Evolutionary conservation across 2,329 filamentous ascomycete species (phyloP).

Genomic region (Aquanectria penicillioides): DNA sequence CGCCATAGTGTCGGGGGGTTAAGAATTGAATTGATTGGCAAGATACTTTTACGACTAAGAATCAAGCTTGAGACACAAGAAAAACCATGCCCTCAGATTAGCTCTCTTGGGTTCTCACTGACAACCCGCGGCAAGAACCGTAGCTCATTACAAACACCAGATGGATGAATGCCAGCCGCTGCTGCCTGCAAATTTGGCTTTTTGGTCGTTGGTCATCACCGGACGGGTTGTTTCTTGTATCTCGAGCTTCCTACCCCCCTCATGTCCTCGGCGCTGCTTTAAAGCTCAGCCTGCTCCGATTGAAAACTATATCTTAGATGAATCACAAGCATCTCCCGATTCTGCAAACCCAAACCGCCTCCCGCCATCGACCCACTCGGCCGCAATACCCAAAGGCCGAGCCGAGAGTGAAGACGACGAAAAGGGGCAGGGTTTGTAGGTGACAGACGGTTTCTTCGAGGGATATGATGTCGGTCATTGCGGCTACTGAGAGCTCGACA

Average conservation of each 20-base stretch:
- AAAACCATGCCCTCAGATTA: conserved; percentile 61
- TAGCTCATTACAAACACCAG: conserved; percentile 16
- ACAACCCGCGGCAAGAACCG: conserved; percentile 51
- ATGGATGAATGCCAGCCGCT: conserved; percentile 40
- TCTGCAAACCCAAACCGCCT: neutral
- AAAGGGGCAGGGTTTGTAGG: neutral
- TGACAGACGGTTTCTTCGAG: conserved; percentile 32
- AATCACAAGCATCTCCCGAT: conserved; percentile 42
- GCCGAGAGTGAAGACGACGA: neutral
- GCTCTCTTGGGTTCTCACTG: conserved; percentile 65
- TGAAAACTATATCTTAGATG: conserved; percentile 60
- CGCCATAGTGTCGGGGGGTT: no score
- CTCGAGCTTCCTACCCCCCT: conserved; percentile 1
- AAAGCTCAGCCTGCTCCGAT: conserved; percentile 57
- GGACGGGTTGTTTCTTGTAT: conserved; percentile 44
- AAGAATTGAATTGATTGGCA: no score
- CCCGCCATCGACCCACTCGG: no score
- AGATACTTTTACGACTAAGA: neutral
- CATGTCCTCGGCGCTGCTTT: neutral
- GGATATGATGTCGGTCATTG: conserved; percentile 48
- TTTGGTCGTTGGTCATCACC: conserved; percentile 65
- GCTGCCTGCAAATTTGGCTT: conserved; percentile 68
- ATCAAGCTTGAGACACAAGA: conserved; percentile 23
- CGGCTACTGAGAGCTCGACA: conserved; percentile 41
- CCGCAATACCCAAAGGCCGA: no score